phyloP scores from a whole-genome alignment of 2,329 filamentous ascomycete genomes.

The Pseudogymnoascus sp. region DNA sequence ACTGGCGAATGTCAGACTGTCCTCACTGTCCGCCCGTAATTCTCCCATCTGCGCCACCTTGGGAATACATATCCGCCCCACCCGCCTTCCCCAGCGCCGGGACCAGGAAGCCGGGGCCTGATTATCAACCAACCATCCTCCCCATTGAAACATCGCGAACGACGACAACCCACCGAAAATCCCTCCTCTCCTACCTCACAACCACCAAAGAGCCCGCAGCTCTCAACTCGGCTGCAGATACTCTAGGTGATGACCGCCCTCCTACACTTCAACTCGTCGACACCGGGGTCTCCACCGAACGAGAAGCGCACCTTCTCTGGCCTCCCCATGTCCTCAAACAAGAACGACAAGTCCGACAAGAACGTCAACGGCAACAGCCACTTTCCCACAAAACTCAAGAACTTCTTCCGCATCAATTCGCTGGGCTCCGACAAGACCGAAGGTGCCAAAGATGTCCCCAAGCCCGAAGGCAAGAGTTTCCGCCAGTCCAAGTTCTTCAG shows the following conservation, averaged over 20 bases:
- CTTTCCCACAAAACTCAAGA: conserved; percentile 60
- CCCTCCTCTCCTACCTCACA: background rate
- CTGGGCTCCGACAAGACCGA: conserved; percentile 31
- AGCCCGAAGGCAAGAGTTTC: conserved; percentile 41
- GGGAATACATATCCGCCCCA: conserved; percentile 1
- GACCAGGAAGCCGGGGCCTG: background rate
- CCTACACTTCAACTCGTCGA: background rate
- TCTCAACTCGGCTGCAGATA: background rate
- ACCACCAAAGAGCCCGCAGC: background rate
- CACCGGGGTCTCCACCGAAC: conserved; percentile 14
- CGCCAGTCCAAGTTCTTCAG: conserved; percentile 85
- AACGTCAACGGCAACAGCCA: conserved; percentile 44
- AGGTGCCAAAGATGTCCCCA: conserved; percentile 24
- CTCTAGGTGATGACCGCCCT: conserved; percentile 6
- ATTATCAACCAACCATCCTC: conserved; percentile 3
- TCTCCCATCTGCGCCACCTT: background rate
- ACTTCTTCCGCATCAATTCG: conserved; percentile 61
- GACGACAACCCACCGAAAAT: background rate
- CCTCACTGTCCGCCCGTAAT: background rate
- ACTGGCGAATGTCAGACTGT: background rate
- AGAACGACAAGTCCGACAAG: conserved; percentile 36
- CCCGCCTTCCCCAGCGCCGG: background rate
- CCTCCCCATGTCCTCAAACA: conserved; percentile 22
- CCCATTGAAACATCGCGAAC: background rate
- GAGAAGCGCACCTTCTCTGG: conserved; percentile 28